Evolutionary conservation across 768 basidiomycete genomes (phyloP).

Genomic region (Fomitopsis serialis): DNA sequence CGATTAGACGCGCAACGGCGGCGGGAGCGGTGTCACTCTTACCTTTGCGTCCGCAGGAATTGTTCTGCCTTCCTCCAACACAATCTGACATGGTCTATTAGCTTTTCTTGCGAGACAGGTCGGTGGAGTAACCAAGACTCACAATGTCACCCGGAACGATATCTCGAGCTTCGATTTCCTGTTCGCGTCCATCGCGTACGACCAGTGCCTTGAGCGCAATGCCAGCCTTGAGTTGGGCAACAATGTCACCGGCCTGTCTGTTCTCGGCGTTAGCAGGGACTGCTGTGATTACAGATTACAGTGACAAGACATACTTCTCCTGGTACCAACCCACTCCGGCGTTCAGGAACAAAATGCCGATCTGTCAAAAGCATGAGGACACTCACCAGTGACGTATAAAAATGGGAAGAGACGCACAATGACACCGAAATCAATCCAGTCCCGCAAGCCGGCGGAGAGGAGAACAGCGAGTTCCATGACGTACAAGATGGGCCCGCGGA

Average conservation of each 20-base stretch:
- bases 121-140: neutral
- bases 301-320: conserved; percentile 39
- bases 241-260: conserved; percentile 4
- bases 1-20: neutral
- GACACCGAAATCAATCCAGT: conserved; percentile 47
- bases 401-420: conserved; percentile 26
- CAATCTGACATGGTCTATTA: conserved; percentile 6
- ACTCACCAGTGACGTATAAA: neutral
- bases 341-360: conserved; percentile 36
- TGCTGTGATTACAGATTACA: neutral
- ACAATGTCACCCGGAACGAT: conserved; percentile 39
- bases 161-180: conserved; percentile 38
- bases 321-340: conserved; percentile 42
- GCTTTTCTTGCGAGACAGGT: neutral
- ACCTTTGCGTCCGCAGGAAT: conserved; percentile 41
- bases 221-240: conserved; percentile 42
- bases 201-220: conserved; percentile 37
- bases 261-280: neutral
- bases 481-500: conserved; percentile 37
- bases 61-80: conserved; percentile 39
- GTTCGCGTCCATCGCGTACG: conserved; percentile 35
- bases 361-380: conserved; percentile 16
- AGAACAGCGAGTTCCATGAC: conserved; percentile 45
- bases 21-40: neutral
- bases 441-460: conserved; percentile 38